Evolutionary conservation across 1,139 yeast genomes (phyloP).

Genomic region (Zygotorulaspora mrakii): DNA sequence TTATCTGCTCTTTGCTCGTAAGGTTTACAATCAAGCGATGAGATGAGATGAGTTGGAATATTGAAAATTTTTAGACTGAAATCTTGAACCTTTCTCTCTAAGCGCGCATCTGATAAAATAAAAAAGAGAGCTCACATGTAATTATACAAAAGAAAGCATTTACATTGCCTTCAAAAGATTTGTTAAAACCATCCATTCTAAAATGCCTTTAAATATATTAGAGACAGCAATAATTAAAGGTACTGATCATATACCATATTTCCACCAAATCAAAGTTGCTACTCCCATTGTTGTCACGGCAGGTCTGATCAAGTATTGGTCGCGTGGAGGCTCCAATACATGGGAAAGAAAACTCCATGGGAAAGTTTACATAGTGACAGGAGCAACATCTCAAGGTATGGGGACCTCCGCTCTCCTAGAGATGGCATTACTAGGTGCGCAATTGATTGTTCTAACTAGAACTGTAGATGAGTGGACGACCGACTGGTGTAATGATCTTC

Average conservation of each 20-base stretch:
- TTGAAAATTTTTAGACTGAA: conserved; percentile 10
- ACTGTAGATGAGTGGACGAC: conserved; percentile 71
- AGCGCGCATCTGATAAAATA: too few relatives aligned
- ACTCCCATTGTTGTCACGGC: conserved; percentile 51
- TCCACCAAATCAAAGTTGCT: conserved; percentile 50
- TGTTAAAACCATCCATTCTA: too few relatives aligned
- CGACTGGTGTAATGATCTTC: conserved; percentile 73
- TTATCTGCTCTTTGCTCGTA: too few relatives aligned
- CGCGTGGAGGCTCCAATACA: conserved; percentile 72
- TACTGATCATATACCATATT: conserved; percentile 68
- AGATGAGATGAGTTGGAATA: conserved; percentile 21
- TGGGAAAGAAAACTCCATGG: conserved; percentile 95
- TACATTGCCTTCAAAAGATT: too few relatives aligned
- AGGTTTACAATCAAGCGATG: too few relatives aligned
- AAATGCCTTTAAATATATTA: conserved; percentile 80
- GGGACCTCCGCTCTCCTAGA: conserved; percentile 77
- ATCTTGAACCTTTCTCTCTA: too few relatives aligned
- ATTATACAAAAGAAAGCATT: too few relatives aligned
- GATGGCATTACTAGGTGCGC: conserved; percentile 81
- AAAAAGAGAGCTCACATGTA: too few relatives aligned
- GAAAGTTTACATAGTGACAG: conserved; percentile 74
- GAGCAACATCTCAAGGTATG: conserved; percentile 82
- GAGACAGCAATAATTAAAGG: conserved; percentile 68
- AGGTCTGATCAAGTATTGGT: conserved; percentile 60
- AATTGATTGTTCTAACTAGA: conserved; percentile 68